Percentiles rank a stretch among this genome's conserved stretches.
Conservation (phyloP, 192 early-diverging fungal species). For the Coemansia sp. region DNA sequence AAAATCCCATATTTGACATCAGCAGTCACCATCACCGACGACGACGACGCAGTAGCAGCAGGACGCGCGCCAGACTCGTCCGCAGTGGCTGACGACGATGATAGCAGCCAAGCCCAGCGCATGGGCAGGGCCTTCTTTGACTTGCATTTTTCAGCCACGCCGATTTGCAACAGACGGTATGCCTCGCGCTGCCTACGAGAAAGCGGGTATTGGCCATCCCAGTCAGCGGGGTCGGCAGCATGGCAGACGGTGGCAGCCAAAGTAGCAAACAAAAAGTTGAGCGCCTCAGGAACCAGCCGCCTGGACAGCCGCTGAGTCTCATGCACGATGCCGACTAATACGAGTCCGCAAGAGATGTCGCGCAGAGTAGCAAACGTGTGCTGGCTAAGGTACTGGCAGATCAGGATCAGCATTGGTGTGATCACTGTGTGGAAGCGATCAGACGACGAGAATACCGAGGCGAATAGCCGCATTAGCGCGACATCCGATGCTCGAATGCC, state of each 20-base stretch:
- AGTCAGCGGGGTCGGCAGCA: slow-evolving; percentile 12
- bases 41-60: not conserved
- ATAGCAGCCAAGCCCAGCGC: slow-evolving; percentile 32
- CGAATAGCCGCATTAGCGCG: slow-evolving; percentile 66
- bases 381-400: slow-evolving; percentile 75
- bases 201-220: slow-evolving; percentile 30
- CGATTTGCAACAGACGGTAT: slow-evolving; percentile 8
- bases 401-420: slow-evolving; percentile 81
- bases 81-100: not conserved
- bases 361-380: slow-evolving; percentile 56
- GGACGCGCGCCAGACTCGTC: not conserved
- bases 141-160: slow-evolving; percentile 13
- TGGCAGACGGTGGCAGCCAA: slow-evolving; percentile 37
- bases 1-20: slow-evolving; percentile 28
- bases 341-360: slow-evolving; percentile 72
- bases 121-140: slow-evolving; percentile 8
- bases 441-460: slow-evolving; percentile 85
- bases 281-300: slow-evolving; percentile 70
- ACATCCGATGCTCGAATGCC: slow-evolving; percentile 63
- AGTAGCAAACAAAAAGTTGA: slow-evolving; percentile 58
- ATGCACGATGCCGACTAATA: slow-evolving; percentile 69
- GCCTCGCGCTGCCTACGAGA: slow-evolving; percentile 35
- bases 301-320: slow-evolving; percentile 70
- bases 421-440: slow-evolving; percentile 86
- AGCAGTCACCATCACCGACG: not conserved